Evolutionary conservation across 768 basidiomycete species (phyloP).

Genomic region (Suillus brevipes): DNA sequence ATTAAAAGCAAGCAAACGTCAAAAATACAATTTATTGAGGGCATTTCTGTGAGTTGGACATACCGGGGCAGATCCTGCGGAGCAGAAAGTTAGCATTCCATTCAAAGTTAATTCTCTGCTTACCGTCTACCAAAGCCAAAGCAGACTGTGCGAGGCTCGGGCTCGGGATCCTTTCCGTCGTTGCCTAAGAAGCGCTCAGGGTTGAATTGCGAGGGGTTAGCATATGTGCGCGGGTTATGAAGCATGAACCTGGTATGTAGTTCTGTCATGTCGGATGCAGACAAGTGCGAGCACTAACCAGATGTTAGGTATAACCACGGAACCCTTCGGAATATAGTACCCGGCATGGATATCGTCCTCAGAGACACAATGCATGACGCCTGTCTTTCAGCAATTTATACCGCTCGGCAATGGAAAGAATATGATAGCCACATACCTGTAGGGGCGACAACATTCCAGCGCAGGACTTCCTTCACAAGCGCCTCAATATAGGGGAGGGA

Average conservation of each 20-base stretch:
- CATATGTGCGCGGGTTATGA: conserved; percentile 40
- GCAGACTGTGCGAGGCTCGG: conserved; percentile 59
- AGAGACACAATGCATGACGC: conserved; percentile 48
- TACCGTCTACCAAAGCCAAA: conserved; percentile 72
- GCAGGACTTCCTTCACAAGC: conserved; percentile 55
- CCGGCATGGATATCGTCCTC: conserved; percentile 64
- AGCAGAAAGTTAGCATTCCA: conserved; percentile 8
- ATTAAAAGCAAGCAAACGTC: conserved; percentile 7
- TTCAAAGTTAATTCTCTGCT: conserved; percentile 17
- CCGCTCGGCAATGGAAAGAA: conserved; percentile 39
- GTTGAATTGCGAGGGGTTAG: conserved; percentile 53
- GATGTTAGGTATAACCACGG: conserved; percentile 26
- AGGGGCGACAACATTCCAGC: conserved; percentile 43
- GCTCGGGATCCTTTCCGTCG: conserved; percentile 41
- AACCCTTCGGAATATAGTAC: conserved; percentile 56
- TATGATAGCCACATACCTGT: conserved; percentile 44
- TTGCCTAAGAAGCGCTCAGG: conserved; percentile 58
- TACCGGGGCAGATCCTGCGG: conserved; percentile 32
- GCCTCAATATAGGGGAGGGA: conserved; percentile 62
- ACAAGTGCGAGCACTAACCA: conserved; percentile 20
- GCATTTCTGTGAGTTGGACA: background rate
- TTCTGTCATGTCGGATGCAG: conserved; percentile 2
- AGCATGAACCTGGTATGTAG: conserved; percentile 29
- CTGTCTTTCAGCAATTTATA: conserved; percentile 8
- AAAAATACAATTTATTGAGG: conserved; percentile 19